phyloP scores from a whole-genome alignment of 495 filamentous ascomycete genomes.

The Penicillium chermesinum region DNA sequence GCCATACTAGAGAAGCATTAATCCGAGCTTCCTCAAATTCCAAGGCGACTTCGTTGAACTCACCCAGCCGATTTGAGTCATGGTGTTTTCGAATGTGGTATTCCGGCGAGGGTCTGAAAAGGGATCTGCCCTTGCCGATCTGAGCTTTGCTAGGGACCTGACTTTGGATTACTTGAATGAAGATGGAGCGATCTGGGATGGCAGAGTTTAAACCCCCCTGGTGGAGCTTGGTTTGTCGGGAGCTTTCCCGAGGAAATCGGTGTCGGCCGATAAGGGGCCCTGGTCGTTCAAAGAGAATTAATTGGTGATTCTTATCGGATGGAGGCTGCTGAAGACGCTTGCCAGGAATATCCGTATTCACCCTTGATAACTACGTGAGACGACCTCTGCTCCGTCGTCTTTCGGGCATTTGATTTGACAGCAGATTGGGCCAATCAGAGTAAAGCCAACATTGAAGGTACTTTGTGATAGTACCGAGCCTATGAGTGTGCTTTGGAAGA shows the following conservation, averaged over 20 bases:
- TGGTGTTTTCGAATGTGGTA: slow-evolving; percentile 9
- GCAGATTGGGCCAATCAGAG: no score
- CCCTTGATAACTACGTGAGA: no score
- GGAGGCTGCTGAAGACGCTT: not conserved
- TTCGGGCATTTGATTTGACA: no score
- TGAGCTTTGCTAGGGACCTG: not conserved
- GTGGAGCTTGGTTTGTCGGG: slow-evolving; percentile 8
- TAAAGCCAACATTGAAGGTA: no score
- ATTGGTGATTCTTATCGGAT: slow-evolving; percentile 2
- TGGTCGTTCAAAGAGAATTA: not conserved
- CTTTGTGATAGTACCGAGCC: no score
- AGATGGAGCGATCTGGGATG: not conserved
- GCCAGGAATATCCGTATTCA: no score
- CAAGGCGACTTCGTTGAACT: slow-evolving; percentile 1
- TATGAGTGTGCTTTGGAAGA: no score
- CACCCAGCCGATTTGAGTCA: slow-evolving; percentile 43
- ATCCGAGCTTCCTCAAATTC: no score
- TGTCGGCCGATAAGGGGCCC: slow-evolving; percentile 23
- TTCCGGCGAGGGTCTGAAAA: not conserved
- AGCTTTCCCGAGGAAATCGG: slow-evolving; percentile 25
- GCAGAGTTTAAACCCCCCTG: not conserved
- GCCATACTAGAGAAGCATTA: slow-evolving; percentile 32
- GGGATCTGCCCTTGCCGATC: not conserved
- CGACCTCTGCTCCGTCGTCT: no score
- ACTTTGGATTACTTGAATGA: not conserved